Percentiles rank a stretch among this genome's conserved stretches.
Conservation (phyloP, 805 yeast genomes). For the Saccharomycopsis microspora region DNA sequence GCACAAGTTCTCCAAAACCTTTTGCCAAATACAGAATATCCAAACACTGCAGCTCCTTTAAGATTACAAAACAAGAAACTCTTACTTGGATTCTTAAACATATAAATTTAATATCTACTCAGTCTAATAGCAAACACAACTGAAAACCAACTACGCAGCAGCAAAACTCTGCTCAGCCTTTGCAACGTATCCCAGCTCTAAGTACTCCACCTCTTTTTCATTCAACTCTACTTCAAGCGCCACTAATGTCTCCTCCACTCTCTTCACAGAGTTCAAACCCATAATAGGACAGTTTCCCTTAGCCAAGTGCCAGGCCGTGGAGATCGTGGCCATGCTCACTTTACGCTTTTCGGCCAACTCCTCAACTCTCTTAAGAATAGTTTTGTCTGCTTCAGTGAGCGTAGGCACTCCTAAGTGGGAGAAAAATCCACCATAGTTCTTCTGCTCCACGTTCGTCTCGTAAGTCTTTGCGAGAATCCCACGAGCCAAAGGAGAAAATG, state of each 20-base stretch:
- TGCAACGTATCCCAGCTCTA: constrained; percentile 6
- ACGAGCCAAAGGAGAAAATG: constrained; percentile 50
- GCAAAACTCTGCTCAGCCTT: not conserved
- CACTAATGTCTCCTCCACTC: constrained; percentile 40
- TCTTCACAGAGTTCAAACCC: constrained; percentile 35
- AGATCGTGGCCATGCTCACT: constrained; percentile 41
- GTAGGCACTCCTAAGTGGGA: too few relatives aligned
- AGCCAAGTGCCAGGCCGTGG: constrained; percentile 41
- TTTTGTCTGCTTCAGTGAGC: too few relatives aligned
- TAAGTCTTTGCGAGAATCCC: constrained; percentile 44
- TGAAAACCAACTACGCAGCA: too few relatives aligned
- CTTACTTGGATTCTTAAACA: too few relatives aligned
- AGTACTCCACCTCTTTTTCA: constrained; percentile 6
- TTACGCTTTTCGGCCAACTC: constrained; percentile 35
- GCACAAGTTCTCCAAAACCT: too few relatives aligned
- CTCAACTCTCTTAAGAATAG: constrained; percentile 41
- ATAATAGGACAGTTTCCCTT: constrained; percentile 47
- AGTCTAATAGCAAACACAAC: too few relatives aligned
- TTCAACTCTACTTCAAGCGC: constrained; percentile 31
- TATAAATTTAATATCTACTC: too few relatives aligned
- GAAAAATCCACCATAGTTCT: too few relatives aligned
- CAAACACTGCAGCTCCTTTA: too few relatives aligned
- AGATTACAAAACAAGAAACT: too few relatives aligned
- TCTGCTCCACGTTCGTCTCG: not conserved
- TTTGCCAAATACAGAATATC: too few relatives aligned